Base-by-base conservation (phyloP, 768 basidiomycete species). In the Heimioporus sp. region DNA sequence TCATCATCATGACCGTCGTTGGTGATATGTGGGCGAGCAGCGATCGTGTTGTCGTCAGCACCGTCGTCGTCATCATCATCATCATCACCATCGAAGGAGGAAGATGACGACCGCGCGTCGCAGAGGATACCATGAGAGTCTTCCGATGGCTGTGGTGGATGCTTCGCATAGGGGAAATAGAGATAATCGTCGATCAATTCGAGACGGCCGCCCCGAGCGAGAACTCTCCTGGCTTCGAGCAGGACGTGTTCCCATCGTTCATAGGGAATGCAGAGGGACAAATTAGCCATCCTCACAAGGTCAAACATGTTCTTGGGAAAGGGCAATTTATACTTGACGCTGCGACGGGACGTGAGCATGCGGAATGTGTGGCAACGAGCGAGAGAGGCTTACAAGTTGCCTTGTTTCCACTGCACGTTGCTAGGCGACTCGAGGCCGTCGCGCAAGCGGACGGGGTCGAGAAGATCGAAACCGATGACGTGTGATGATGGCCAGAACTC, bases 101-200 rank as follows among this genome's bases (percentile, higher is more conserved):
- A 60, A 10, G 52, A 59, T 7, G 52, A 42, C 38, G 42, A 51
- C n/a, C 10, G 47, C 24, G 24, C 24, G 24, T 24, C 24, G 24
- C 24, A 24, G 24, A 48, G 11, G 17, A n/a, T 32, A 6, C 3
- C 43, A 40, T 54, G 49, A 10, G 55, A 51, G 48, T 43, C 34
- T 21, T 21, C 24, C 16, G 49, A 38, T 40, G 53, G 61, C 34
- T 38, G 70, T 51, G 51, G 63, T 37, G 55, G 59, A 34, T n/a
- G 43, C 44, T 64, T 68, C 16, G 76, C 72, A 52, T 80, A 82
- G 1, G 87, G 83, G 59, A 88, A 89, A 56, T 79, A 65, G 32
- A 87, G 69, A 58, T 85, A 71, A 65, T 92, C 89, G 65, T 90
- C 86, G 46, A 92, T 81, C 43, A 90, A 59, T 65, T 92, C 90